Percentiles rank a stretch among this genome's conserved stretches.
Conservation (phyloP, 371 early-diverging fungal species). For the Syncephalastrum monosporum region DNA sequence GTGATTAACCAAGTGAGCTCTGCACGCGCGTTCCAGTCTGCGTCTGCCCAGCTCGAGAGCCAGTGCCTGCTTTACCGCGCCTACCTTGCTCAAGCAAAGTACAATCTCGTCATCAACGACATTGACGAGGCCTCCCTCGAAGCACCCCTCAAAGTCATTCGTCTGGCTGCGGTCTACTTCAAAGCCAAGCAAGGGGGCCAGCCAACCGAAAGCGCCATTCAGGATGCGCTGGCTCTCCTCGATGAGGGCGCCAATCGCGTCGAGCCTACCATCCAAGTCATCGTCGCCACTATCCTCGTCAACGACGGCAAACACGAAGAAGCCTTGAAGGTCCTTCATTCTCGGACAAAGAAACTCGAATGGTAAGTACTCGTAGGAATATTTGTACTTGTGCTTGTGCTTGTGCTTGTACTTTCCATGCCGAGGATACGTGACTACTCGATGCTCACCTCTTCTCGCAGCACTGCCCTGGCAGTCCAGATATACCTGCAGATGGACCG, state of each 20-base stretch:
- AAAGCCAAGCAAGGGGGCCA: conserved; percentile 36
- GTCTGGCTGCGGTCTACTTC: conserved; percentile 54
- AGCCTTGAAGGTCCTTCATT: conserved; percentile 64
- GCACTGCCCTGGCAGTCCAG: conserved; percentile 77
- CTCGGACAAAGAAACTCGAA: conserved; percentile 76
- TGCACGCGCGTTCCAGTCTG: conserved; percentile 35
- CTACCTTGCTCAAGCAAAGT: conserved; percentile 66
- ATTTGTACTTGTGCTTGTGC: too few relatives aligned
- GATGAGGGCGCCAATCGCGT: conserved; percentile 45
- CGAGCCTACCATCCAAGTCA: conserved; percentile 47
- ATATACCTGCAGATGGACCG: conserved; percentile 81
- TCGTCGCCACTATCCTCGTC: conserved; percentile 42
- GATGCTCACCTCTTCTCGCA: conserved; percentile 18
- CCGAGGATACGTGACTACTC: too few relatives aligned
- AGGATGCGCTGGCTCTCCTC: conserved; percentile 42
- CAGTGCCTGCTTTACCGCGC: conserved; percentile 63
- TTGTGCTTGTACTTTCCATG: too few relatives aligned
- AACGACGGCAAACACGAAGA: conserved; percentile 47
- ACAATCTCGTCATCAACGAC: conserved; percentile 59
- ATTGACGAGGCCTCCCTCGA: conserved; percentile 34
- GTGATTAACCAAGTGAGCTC: conserved; percentile 71
- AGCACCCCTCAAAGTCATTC: conserved; percentile 51
- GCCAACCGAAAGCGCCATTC: conserved; percentile 15
- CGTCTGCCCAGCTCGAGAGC: conserved; percentile 52
- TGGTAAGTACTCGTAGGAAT: conserved; percentile 46